Evolutionary conservation across 805 yeast species (phyloP), one percentile per base, ranked within the genome.

Genomic region (Blastobotrys peoriensis): DNA sequence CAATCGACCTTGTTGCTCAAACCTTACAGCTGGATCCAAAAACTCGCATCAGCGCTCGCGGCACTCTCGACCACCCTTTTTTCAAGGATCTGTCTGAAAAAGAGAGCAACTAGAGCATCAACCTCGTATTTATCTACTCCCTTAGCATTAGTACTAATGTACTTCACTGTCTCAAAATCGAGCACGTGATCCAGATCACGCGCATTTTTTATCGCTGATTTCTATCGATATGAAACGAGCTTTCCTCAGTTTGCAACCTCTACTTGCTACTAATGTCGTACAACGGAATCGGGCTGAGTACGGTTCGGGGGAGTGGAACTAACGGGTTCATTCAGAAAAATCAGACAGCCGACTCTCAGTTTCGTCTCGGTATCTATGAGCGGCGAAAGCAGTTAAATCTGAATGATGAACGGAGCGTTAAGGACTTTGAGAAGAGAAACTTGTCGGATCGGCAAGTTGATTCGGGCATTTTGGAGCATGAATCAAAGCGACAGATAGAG

Each of bases 11-110:
- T 15, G 52, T 66, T 33, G 39, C 76, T 53, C 68, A 72, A 19
- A 83, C 95, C 58, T 65, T 91, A 48, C 69, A 70, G 34, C 71
- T 94, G 49, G 84, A 86, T 56, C 91, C 89, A 4, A 64, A 67
- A 16, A 73, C 76, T 33, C 71, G 98, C 41, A 71, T 78, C 66
- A 78, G 86, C 0, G 79, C 83, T 2, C 71, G 73, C 9, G 76
- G 84, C 55, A 73, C 91, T n/a, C 60, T 89, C 36, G 55, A 66
- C 27, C 69, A 75, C 63, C 76, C 78, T 19, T 85, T 82, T 59
- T 83, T 86, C 59, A 25, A 66, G 46, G 77, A 75, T 51, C 51
- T 64, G 38, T 51, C 54, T 33, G 39, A 41, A 38, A 46, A 19
- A 27, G 20, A 22, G 6, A n/a, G 30, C 38, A 34, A n/a, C n/a